phyloP scores from a whole-genome alignment of 352 stramenopile genomes.

The Phytophthora pluvialis region DNA sequence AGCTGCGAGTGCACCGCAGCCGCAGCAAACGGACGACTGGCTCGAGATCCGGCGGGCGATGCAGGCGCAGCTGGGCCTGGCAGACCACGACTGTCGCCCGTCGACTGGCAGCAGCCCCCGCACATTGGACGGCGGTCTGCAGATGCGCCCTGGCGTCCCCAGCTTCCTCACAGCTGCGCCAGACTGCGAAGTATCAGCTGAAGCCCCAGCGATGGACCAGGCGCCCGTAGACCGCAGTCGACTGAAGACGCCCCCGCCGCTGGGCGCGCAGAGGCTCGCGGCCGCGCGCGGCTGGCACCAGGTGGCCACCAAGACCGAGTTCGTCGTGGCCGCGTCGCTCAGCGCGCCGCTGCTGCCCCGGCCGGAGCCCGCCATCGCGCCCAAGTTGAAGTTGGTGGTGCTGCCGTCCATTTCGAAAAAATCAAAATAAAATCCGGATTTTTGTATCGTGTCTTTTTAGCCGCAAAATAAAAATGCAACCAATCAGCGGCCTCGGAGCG shows the following conservation, averaged over 20 bases:
- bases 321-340: slow-evolving; percentile 38
- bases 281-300: slow-evolving; percentile 41
- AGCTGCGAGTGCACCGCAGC: background rate
- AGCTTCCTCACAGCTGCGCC: slow-evolving; percentile 36
- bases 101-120: slow-evolving; percentile 5
- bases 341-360: slow-evolving; percentile 3
- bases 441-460: slow-evolving; percentile 15
- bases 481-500: slow-evolving; percentile 25
- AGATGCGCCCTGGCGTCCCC: slow-evolving; percentile 12
- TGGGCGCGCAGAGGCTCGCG: slow-evolving; percentile 8
- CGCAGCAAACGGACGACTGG: slow-evolving; percentile 38
- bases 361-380: background rate
- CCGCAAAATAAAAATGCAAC: slow-evolving; percentile 34
- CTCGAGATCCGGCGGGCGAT: slow-evolving; percentile 41
- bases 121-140: background rate
- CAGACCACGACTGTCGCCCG: background rate
- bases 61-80: slow-evolving; percentile 40
- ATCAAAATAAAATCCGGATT: slow-evolving; percentile 2
- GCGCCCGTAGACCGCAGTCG: background rate
- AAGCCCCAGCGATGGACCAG: background rate
- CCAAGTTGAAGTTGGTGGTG: slow-evolving; percentile 28
- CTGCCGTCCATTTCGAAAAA: slow-evolving; percentile 39
- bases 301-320: slow-evolving; percentile 54
- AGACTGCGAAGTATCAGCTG: background rate
- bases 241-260: slow-evolving; percentile 1